Evolutionary conservation across 129 eudicot species (phyloP), one percentile per base, ranked within the genome.

Genomic region (Arctium lappa): DNA sequence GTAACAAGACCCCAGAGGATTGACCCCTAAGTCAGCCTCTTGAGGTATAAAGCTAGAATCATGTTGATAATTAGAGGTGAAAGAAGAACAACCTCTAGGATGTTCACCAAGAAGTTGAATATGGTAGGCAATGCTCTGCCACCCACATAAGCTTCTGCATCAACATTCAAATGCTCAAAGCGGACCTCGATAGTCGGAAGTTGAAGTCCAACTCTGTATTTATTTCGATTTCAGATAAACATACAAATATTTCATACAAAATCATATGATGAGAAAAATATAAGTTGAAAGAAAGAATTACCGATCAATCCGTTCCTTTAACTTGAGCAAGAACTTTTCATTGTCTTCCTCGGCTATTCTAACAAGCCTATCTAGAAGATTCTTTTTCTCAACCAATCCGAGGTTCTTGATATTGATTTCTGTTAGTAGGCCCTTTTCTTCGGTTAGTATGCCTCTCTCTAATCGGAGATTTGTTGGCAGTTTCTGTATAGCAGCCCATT

Each of bases 401-500:
- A 94, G 94, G 81, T 86, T 78, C 15, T 85, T 81, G 13, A 94
- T 83, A 75, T 94, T 93, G 46, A 94, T 85, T 76, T 94, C 95
- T 72, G 80, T 78, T 0, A 85, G 42, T 7, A 8, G 80, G 2
- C 91, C 97, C 9, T 83, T 60, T 72, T 83, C 81, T 70, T 84
- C 93, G 16, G 83, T 50, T 11, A 94, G 74, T 31, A 94, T 69
- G 18, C 94, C 94, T 84, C 83, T 89, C 62, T 92, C 82, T 72
- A 94, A 31, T 16, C 98, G 86, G 39, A 79, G 82, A 63, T 79
- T 86, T 0, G 98, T 94, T 39, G 98, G 98, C 7, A 94, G 87
- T 74, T 88, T 92, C 69, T 90, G 91, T 2, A 94, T 80, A 12
- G 98, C 97, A 40, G 97, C 98, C 98, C 98, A 94, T 86, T 79